These are phyloP conservation scores for Bremia lactucae DNA, from an alignment of 352 stramenopile genomes.

Conservation along the genomic window DNA sequence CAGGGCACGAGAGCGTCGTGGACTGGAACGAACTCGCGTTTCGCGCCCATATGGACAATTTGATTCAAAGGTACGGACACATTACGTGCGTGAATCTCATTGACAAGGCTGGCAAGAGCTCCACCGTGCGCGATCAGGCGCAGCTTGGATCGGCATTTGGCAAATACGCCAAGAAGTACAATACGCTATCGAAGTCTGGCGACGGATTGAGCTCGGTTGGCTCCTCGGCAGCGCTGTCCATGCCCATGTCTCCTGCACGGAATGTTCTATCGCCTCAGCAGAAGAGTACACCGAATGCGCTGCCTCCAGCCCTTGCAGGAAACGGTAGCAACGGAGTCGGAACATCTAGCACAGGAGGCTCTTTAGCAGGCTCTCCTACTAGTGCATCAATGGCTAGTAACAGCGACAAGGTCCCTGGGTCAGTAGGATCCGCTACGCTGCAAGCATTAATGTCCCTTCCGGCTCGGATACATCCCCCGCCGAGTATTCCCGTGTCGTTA, in stretches of 20 bases:
- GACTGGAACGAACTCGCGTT: constrained; percentile 56
- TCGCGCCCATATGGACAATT: constrained; percentile 43
- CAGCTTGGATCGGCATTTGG: constrained; percentile 87
- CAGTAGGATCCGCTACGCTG: constrained; percentile 4
- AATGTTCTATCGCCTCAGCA: constrained; percentile 32
- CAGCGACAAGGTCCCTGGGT: constrained; percentile 17
- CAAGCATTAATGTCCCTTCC: constrained; percentile 19
- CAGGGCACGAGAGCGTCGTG: constrained; percentile 31
- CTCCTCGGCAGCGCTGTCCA: constrained; percentile 7
- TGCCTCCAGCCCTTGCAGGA: constrained; percentile 5
- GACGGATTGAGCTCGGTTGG: constrained; percentile 20
- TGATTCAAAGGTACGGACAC: constrained; percentile 62
- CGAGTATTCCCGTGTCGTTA: constrained; percentile 22
- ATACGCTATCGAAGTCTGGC: constrained; percentile 52
- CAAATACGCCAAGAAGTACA: constrained; percentile 83
- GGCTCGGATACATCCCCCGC: constrained; percentile 3
- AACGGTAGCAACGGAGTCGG: constrained; percentile 15
- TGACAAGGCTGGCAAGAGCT: constrained; percentile 79
- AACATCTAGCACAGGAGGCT: constrained; percentile 8
- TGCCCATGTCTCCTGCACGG: constrained; percentile 12
- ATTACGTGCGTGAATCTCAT: constrained; percentile 91
- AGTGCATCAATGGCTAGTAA: constrained; percentile 19
- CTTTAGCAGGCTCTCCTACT: constrained; percentile 20
- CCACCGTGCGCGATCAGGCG: constrained; percentile 81
- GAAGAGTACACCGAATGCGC: constrained; percentile 18